Evolutionary conservation across 495 filamentous ascomycete genomes (phyloP).

Genomic region (Neurospora hispaniola): DNA sequence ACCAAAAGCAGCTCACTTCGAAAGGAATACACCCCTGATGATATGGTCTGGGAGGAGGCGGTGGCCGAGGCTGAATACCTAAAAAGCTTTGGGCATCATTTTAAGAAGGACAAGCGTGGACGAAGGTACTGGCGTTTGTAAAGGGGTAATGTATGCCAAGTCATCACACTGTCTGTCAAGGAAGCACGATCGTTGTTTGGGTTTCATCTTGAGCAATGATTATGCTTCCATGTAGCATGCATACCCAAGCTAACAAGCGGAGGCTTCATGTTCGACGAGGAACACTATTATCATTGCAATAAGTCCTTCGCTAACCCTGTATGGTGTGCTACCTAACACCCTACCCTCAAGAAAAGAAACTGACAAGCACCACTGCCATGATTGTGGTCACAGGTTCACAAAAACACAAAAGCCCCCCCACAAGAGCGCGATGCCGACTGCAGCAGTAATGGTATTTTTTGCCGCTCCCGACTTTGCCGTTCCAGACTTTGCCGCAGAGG

Average conservation of each 20-base stretch:
- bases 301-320: not conserved
- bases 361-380: not conserved
- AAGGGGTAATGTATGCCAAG: not conserved
- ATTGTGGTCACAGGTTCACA: not conserved
- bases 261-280: not conserved
- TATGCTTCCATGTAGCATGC: not conserved
- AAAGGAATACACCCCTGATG: not conserved
- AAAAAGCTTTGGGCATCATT: not conserved
- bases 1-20: not conserved
- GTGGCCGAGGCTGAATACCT: not conserved
- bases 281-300: not conserved
- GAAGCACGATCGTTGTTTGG: not conserved
- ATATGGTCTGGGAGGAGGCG: not conserved
- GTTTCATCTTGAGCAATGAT: not conserved
- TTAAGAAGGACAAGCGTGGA: not conserved
- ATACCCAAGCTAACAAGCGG: not conserved
- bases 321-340: too few relatives aligned
- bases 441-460: not conserved
- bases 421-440: not conserved
- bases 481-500: not conserved
- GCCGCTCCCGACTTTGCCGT: not conserved
- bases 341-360: not conserved
- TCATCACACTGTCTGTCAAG: not conserved
- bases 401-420: not conserved
- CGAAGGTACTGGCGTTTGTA: not conserved